phyloP scores from a whole-genome alignment of 495 filamentous ascomycete species.

The Penicillium tannophilum region DNA sequence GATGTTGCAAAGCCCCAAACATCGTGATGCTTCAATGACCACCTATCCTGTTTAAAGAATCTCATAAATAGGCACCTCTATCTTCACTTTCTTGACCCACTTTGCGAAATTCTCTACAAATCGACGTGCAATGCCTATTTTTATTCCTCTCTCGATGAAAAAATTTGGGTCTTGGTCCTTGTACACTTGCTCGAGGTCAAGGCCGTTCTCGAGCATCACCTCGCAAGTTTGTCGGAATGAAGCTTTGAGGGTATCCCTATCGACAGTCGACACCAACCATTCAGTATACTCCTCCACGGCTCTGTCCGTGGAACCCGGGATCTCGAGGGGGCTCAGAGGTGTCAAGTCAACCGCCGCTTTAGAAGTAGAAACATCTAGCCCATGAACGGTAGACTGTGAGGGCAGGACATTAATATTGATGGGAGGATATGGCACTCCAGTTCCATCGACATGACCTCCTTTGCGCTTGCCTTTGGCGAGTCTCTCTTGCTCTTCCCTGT shows the following conservation, averaged over 20 bases:
- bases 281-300: slow-evolving; percentile 26
- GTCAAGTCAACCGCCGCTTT: slow-evolving; percentile 5
- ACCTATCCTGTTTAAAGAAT: neutral
- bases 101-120: slow-evolving; percentile 22
- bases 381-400: slow-evolving; percentile 6
- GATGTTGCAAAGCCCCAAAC: too few species aligned
- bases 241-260: slow-evolving; percentile 18
- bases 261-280: slow-evolving; percentile 25
- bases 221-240: slow-evolving; percentile 21
- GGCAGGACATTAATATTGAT: slow-evolving; percentile 29
- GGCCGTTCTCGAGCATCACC: neutral
- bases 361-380: neutral
- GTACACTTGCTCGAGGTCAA: slow-evolving; percentile 32
- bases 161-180: slow-evolving; percentile 28
- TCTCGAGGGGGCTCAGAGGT: neutral
- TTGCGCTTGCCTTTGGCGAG: slow-evolving; percentile 15
- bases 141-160: slow-evolving; percentile 21
- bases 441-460: neutral
- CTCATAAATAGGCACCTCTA: neutral
- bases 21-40: too few species aligned
- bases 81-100: slow-evolving; percentile 22
- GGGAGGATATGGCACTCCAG: slow-evolving; percentile 13
- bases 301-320: slow-evolving; percentile 18
- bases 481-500: slow-evolving; percentile 28
- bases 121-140: slow-evolving; percentile 20